These are phyloP conservation scores for Pseudopediastrum boryanum DNA, from an alignment of 139 green algal genomes.

Conservation along the genomic window DNA sequence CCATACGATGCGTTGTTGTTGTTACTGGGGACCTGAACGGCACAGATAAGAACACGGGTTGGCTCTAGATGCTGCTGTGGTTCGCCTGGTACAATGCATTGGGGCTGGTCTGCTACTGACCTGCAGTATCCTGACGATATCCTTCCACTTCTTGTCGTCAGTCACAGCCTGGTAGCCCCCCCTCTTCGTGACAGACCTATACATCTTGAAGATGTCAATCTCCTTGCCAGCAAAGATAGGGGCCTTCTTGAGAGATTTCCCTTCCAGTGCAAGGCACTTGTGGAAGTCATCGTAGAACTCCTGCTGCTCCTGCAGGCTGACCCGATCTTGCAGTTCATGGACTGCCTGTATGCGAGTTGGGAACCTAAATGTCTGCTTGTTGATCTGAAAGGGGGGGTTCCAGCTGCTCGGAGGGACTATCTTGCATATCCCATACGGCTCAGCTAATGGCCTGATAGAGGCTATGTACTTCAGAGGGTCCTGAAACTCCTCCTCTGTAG, in stretches of 20 bases:
- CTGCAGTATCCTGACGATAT: slow-evolving; percentile 70
- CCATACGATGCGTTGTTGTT: slow-evolving; percentile 68
- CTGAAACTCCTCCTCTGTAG: slow-evolving; percentile 70
- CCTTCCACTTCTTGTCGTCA: slow-evolving; percentile 75
- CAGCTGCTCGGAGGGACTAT: slow-evolving; percentile 78
- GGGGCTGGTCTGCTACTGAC: slow-evolving; percentile 41
- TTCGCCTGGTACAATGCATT: background rate
- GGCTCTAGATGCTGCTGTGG: background rate
- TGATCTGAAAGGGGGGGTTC: slow-evolving; percentile 68
- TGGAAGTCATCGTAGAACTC: slow-evolving; percentile 66
- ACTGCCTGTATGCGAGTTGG: slow-evolving; percentile 78
- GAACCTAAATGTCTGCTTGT: slow-evolving; percentile 66
- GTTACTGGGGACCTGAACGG: slow-evolving; percentile 53
- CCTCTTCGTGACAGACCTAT: slow-evolving; percentile 59
- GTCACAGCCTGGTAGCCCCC: slow-evolving; percentile 75
- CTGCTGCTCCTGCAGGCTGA: slow-evolving; percentile 31
- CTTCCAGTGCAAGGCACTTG: slow-evolving; percentile 53
- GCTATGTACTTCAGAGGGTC: slow-evolving; percentile 73
- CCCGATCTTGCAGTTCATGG: slow-evolving; percentile 67
- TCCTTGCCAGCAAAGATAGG: slow-evolving; percentile 71
- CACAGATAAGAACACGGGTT: too few species aligned
- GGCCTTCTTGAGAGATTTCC: slow-evolving; percentile 52
- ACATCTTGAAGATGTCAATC: slow-evolving; percentile 77
- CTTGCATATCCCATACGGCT: slow-evolving; percentile 79
- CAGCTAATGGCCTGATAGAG: slow-evolving; percentile 57